Evolutionary conservation across 768 basidiomycete genomes (phyloP).

Genomic region (Rhodotorula kratochvilovae): DNA sequence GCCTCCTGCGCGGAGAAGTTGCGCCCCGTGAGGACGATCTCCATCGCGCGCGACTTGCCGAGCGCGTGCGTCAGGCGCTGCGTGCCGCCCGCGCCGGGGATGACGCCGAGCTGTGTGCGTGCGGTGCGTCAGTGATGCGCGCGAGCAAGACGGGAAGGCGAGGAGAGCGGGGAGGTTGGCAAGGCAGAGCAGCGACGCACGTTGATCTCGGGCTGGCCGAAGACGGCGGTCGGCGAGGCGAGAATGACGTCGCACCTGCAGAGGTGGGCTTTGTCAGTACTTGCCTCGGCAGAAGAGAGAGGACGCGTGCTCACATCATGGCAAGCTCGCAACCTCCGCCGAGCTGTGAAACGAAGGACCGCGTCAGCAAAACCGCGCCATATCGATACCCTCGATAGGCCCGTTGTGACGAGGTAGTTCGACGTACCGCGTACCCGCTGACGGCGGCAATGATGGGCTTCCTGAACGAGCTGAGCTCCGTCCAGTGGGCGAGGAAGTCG

Average conservation of each 20-base stretch:
- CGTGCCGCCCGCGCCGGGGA: slow-evolving; percentile 90
- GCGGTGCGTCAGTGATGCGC: too few species aligned
- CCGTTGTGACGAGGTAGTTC: too few species aligned
- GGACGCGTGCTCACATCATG: slow-evolving; percentile 63
- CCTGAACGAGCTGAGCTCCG: slow-evolving; percentile 62
- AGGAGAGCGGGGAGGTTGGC: not conserved
- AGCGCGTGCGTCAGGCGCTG: slow-evolving; percentile 79
- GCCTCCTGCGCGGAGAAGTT: slow-evolving; percentile 76
- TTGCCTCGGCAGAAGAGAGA: not conserved
- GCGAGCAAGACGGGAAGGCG: not conserved
- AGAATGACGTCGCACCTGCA: slow-evolving; percentile 76
- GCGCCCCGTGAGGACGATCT: slow-evolving; percentile 82
- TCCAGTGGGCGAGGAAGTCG: slow-evolving; percentile 80
- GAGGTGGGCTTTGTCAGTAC: not conserved
- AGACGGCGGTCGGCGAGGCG: slow-evolving; percentile 79
- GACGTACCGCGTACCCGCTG: slow-evolving; percentile 74
- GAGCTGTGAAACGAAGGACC: slow-evolving; percentile 56
- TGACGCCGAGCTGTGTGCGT: slow-evolving; percentile 62
- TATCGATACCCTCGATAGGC: not conserved
- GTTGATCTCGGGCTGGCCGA: slow-evolving; percentile 95
- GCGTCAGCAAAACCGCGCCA: not conserved
- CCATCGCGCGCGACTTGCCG: slow-evolving; percentile 93
- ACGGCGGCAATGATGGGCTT: slow-evolving; percentile 97
- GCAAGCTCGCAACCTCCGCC: slow-evolving; percentile 97
- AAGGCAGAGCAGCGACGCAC: slow-evolving; percentile 15